These are phyloP conservation scores for Torulaspora pretoriensis DNA, from an alignment of 1,139 yeast genomes.

Conservation along the genomic window DNA sequence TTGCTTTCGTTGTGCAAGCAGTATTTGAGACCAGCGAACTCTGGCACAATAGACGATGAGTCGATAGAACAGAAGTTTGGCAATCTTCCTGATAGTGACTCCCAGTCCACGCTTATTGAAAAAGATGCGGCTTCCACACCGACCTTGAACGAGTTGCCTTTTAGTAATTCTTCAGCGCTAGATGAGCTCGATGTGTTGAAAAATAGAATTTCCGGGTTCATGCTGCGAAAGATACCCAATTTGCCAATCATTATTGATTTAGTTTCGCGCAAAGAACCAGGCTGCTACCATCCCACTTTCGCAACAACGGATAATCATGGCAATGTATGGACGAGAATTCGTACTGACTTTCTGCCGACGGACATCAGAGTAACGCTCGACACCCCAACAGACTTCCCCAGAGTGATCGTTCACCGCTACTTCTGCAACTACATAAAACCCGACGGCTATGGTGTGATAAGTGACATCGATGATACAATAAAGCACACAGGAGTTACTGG, in stretches of 20 bases:
- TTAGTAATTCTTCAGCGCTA: background rate
- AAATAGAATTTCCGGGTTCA: slow-evolving; percentile 56
- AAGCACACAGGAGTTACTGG: slow-evolving; percentile 87
- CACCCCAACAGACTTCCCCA: slow-evolving; percentile 21
- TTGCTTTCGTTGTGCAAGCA: slow-evolving; percentile 67
- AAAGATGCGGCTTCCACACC: slow-evolving; percentile 1
- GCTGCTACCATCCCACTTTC: slow-evolving; percentile 31
- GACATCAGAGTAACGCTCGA: slow-evolving; percentile 37
- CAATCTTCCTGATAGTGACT: slow-evolving; percentile 3
- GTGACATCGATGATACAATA: slow-evolving; percentile 94
- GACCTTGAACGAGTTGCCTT: background rate
- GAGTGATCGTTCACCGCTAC: slow-evolving; percentile 14
- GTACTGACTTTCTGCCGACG: slow-evolving; percentile 54
- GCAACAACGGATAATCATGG: slow-evolving; percentile 57
- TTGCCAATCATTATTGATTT: slow-evolving; percentile 47
- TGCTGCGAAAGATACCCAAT: slow-evolving; percentile 54
- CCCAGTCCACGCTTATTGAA: slow-evolving; percentile 12
- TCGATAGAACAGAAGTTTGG: slow-evolving; percentile 8
- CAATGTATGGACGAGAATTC: slow-evolving; percentile 47
- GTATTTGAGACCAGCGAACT: slow-evolving; percentile 47
- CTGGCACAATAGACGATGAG: slow-evolving; percentile 30
- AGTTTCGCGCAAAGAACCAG: slow-evolving; percentile 45
- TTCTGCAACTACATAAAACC: slow-evolving; percentile 29
- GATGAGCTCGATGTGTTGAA: slow-evolving; percentile 40
- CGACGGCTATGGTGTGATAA: slow-evolving; percentile 62